Evolutionary conservation across 257 asterid species (phyloP), one percentile per base, ranked within the genome.

Genomic region (Plectranthus barbatus): DNA sequence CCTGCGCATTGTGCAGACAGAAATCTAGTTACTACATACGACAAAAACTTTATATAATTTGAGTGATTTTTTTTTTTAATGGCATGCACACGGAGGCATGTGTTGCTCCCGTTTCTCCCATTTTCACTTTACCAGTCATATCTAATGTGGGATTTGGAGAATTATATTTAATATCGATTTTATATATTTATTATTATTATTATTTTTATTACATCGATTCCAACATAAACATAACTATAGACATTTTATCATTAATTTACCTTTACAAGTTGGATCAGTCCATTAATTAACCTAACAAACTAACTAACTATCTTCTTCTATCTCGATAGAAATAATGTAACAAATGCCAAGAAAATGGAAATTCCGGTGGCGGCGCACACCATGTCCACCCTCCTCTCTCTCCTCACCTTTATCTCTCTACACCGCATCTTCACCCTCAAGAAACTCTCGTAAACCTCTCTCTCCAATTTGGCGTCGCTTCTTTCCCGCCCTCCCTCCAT

Each of bases 321-420:
- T 7, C 24, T 39, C 3, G 13, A 62, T 18, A 60, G 1, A 2
- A 55, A 31, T 18, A 76, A 62, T 7, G 60, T 11, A 73, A 66
- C 71, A 63, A 82, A 65, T 7, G 78, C 63, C 31, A 86, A 24
- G 67, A 80, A 71, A 50, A 86, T 72, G 12, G 68, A 63, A 26
- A 84, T 58, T 9, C 86, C 85, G 19, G 69, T 46, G 24, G 62
- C 58, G 6, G 74, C 54, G 24, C 79, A 86, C 17, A 45, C 64
- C 86, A 74, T 55, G 23, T 86, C 93, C 75, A 75, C 14, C 1
- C 76, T 62, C 63, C 68, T 76, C 64, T 82, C 93, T 48, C 82
- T 73, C 31, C 55, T 77, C 71, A 57, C 68, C 46, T 72, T 79
- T 6, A 56, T 76, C 60, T 74, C 83, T 55, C 72, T 81, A 60